These are phyloP conservation scores for Paxillus rubicundulus DNA, from an alignment of 768 basidiomycete genomes.

Conservation along the genomic window DNA sequence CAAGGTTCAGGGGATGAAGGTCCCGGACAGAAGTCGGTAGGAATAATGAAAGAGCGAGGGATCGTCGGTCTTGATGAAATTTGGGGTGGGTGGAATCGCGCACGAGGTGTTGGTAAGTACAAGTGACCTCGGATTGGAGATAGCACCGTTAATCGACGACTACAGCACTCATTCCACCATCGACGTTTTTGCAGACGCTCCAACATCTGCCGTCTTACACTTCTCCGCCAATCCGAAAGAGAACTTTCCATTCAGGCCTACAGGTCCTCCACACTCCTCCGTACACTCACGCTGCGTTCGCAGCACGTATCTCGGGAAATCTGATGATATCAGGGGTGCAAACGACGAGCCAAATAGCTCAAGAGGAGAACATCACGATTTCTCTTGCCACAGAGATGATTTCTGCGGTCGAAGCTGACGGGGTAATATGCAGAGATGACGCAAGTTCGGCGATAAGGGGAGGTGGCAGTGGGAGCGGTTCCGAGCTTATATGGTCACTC, in stretches of 20 bases:
- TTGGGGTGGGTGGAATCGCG: slow-evolving; percentile 95
- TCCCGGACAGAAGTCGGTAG: slow-evolving; percentile 29
- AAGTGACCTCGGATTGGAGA: neutral
- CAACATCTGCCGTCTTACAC: slow-evolving; percentile 67
- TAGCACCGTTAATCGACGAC: neutral
- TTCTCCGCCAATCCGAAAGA: slow-evolving; percentile 59
- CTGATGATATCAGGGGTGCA: slow-evolving; percentile 50
- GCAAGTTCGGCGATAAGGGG: slow-evolving; percentile 34
- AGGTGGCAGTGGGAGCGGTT: slow-evolving; percentile 45
- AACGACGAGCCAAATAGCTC: slow-evolving; percentile 70
- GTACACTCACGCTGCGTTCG: slow-evolving; percentile 68
- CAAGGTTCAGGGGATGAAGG: slow-evolving; percentile 38
- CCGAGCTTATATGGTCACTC: slow-evolving; percentile 70
- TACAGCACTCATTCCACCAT: slow-evolving; percentile 86
- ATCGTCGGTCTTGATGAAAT: slow-evolving; percentile 88
- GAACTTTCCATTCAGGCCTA: slow-evolving; percentile 71
- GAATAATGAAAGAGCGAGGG: slow-evolving; percentile 77
- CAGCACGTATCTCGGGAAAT: slow-evolving; percentile 56
- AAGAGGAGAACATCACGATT: slow-evolving; percentile 67
- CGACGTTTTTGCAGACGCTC: slow-evolving; percentile 75
- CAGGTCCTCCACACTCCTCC: slow-evolving; percentile 81
- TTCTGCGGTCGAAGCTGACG: slow-evolving; percentile 65
- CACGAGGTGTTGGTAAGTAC: slow-evolving; percentile 75
- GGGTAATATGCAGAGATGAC: slow-evolving; percentile 77
- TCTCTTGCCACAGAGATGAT: slow-evolving; percentile 80